Percentiles rank a stretch among this genome's conserved stretches.
Evolutionary conservation across 495 filamentous ascomycete species (phyloP).

Genomic region (Margaritispora aquatica): DNA sequence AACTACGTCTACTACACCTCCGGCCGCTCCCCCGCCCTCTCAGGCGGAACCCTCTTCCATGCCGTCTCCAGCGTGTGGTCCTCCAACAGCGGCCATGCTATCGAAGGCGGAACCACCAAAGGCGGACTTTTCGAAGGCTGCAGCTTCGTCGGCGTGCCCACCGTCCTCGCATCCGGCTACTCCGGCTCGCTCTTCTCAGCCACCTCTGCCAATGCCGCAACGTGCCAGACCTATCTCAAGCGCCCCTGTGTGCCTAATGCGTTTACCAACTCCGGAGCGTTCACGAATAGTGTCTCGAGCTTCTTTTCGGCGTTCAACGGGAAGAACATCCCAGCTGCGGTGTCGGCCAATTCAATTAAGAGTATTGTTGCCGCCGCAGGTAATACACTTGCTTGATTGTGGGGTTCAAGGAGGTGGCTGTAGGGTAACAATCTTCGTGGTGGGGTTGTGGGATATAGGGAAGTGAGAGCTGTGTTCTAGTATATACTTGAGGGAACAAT

Average conservation of each 20-base stretch:
- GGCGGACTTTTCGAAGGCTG: neutral
- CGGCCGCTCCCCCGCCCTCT: neutral
- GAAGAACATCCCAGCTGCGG: neutral
- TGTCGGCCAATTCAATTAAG: neutral
- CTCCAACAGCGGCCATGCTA: neutral
- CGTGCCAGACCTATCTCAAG: neutral
- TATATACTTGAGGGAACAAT: too few relatives aligned
- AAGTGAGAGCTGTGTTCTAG: too few relatives aligned
- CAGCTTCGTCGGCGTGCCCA: neutral
- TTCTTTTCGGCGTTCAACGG: slow-evolving; percentile 1
- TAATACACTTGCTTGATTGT: neutral
- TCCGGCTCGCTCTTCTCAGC: neutral
- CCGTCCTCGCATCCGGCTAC: neutral
- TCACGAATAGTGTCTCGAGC: neutral
- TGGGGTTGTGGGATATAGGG: neutral
- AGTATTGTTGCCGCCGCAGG: neutral
- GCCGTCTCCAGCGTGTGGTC: neutral
- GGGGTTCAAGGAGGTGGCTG: neutral
- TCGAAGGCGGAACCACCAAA: slow-evolving; percentile 1
- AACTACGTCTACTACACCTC: slow-evolving; percentile 3
- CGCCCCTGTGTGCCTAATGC: neutral
- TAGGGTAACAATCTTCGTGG: neutral
- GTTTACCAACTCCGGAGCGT: neutral
- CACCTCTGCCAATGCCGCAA: neutral
- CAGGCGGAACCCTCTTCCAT: neutral